phyloP scores from a whole-genome alignment of 2,329 filamentous ascomycete genomes.

The Fusarium tanahbumbuense region DNA sequence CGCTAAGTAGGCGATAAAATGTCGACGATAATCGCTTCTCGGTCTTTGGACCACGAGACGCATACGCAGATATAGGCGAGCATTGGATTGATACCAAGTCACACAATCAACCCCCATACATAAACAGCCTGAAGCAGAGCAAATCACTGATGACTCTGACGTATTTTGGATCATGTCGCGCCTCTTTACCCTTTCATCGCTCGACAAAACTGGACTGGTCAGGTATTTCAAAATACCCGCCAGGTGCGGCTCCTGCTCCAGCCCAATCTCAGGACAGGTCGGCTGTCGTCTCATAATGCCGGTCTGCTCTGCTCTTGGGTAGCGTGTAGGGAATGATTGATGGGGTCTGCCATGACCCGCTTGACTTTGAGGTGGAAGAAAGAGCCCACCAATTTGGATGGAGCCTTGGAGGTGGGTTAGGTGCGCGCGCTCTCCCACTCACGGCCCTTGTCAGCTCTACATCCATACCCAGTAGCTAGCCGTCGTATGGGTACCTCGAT shows the following conservation, averaged over 20 bases:
- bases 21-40: slow-evolving; percentile 14
- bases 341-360: slow-evolving; percentile 41
- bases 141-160: slow-evolving; percentile 32
- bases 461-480: slow-evolving; percentile 9
- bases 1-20: not conserved
- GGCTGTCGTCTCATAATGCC: slow-evolving; percentile 46
- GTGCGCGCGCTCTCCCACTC: slow-evolving; percentile 33
- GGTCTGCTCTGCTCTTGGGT: slow-evolving; percentile 38
- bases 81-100: slow-evolving; percentile 15
- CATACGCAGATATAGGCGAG: slow-evolving; percentile 26
- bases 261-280: slow-evolving; percentile 40
- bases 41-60: slow-evolving; percentile 30
- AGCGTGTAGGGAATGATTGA: slow-evolving; percentile 25
- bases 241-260: slow-evolving; percentile 43
- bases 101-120: slow-evolving; percentile 11
- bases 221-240: slow-evolving; percentile 39
- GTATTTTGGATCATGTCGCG: slow-evolving; percentile 36
- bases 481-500: slow-evolving; percentile 42
- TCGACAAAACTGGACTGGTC: slow-evolving; percentile 34
- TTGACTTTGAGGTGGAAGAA: slow-evolving; percentile 35
- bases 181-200: slow-evolving; percentile 37
- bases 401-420: slow-evolving; percentile 34
- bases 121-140: slow-evolving; percentile 39
- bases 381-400: slow-evolving; percentile 38
- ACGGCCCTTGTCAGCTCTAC: slow-evolving; percentile 29